Percentiles rank a stretch among this genome's conserved stretches.
These are phyloP conservation scores for Russula griseocarnosa DNA, from an alignment of 768 basidiomycete species.

Conservation along the genomic window DNA sequence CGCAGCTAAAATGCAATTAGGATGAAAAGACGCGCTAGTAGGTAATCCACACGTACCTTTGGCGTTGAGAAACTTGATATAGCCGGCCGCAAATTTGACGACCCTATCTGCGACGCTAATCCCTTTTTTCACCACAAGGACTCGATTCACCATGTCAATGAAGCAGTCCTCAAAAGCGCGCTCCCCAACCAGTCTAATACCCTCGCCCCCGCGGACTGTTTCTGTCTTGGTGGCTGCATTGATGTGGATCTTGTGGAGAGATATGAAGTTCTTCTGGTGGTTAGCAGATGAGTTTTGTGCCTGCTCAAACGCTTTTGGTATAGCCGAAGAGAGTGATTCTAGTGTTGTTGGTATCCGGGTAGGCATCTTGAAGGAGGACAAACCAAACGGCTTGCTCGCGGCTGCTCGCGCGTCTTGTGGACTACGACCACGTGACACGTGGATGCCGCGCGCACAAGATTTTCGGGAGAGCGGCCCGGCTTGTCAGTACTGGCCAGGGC, in stretches of 20 bases:
- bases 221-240: conserved; percentile 56
- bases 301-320: conserved; percentile 76
- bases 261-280: conserved; percentile 86
- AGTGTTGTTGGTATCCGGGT: conserved; percentile 33
- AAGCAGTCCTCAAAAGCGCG: conserved; percentile 67
- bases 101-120: conserved; percentile 66
- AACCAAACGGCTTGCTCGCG: not conserved
- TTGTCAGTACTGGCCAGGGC: too few relatives aligned
- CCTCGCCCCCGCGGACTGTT: conserved; percentile 45
- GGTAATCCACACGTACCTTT: conserved; percentile 50
- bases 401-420: not conserved
- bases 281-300: conserved; percentile 69
- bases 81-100: conserved; percentile 78
- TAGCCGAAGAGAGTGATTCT: conserved; percentile 33
- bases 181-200: conserved; percentile 66
- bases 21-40: not conserved
- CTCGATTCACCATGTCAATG: conserved; percentile 52
- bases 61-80: conserved; percentile 69
- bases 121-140: conserved; percentile 78
- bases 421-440: conserved; percentile 8
- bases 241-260: conserved; percentile 72
- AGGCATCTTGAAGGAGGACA: conserved; percentile 6
- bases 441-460: not conserved
- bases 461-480: not conserved
- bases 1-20: conserved; percentile 33